Percentiles rank a stretch among this genome's conserved stretches.
phyloP scores from a whole-genome alignment of 1,284 basidiomycete species.

The Rhizoctonia solani region DNA sequence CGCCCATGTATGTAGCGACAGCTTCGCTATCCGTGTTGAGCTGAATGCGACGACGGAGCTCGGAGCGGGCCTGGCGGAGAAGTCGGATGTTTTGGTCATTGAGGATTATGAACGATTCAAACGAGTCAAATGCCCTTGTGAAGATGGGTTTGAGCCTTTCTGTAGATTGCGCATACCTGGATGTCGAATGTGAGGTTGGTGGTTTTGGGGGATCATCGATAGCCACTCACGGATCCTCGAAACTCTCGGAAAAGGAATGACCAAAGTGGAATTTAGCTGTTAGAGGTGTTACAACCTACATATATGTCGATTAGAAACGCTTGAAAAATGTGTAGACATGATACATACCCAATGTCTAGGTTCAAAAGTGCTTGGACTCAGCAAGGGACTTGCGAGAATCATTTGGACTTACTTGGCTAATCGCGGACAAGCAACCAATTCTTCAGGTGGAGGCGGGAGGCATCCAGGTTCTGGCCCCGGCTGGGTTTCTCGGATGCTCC shows the following conservation, averaged over 20 bases:
- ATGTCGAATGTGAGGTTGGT: slow-evolving; percentile 1
- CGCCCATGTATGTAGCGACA: slow-evolving; percentile 51
- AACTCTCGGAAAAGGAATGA: slow-evolving; percentile 58
- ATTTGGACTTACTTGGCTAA: slow-evolving; percentile 56
- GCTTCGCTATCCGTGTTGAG: slow-evolving; percentile 40
- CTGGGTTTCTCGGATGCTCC: slow-evolving; percentile 58
- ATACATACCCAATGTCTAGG: slow-evolving; percentile 63
- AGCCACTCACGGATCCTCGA: slow-evolving; percentile 61
- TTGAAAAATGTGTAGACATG: not conserved
- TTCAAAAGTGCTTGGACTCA: not conserved
- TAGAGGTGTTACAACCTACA: slow-evolving; percentile 61
- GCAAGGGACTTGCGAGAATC: slow-evolving; percentile 34
- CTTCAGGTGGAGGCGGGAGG: slow-evolving; percentile 62
- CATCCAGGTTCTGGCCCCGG: slow-evolving; percentile 69
- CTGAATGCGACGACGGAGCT: slow-evolving; percentile 48
- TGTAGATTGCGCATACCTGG: slow-evolving; percentile 58
- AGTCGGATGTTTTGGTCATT: slow-evolving; percentile 53
- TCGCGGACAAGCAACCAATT: slow-evolving; percentile 73
- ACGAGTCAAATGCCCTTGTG: slow-evolving; percentile 52
- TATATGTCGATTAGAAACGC: slow-evolving; percentile 30
- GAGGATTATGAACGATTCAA: slow-evolving; percentile 58
- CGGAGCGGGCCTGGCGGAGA: slow-evolving; percentile 56
- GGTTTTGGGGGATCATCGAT: not conserved
- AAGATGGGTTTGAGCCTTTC: slow-evolving; percentile 62
- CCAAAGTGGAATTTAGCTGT: slow-evolving; percentile 68